Conservation (phyloP, 345 rosid species). For the Citrus medica region DNA sequence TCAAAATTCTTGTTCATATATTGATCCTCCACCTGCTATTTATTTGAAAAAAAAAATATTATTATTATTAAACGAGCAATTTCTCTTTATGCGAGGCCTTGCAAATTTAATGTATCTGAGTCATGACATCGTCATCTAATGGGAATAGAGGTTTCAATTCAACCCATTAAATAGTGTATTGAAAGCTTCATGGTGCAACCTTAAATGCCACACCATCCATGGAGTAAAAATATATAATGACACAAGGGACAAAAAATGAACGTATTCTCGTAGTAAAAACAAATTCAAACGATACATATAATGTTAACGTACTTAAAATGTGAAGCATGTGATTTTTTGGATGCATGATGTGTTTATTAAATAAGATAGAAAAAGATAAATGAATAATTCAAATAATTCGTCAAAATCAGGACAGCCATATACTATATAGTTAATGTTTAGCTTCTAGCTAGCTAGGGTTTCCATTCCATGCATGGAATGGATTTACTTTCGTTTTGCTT, state of each 20-base stretch:
- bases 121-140: background rate
- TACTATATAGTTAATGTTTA: background rate
- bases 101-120: background rate
- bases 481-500: no score
- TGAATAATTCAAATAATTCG: no score
- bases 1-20: no score
- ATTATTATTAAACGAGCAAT: no score
- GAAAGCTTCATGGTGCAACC: conserved; percentile 1
- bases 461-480: no score
- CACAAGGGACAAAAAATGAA: no score
- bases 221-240: conserved; percentile 6
- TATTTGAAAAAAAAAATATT: no score
- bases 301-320: background rate
- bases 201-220: conserved; percentile 29
- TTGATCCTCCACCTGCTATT: background rate
- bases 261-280: background rate
- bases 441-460: background rate
- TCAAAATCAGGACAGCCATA: background rate
- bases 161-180: conserved; percentile 10
- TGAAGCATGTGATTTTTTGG: background rate
- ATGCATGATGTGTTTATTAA: background rate
- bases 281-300: background rate
- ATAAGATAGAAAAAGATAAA: background rate
- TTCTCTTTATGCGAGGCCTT: background rate
- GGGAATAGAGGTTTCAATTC: background rate